Percentiles rank a stretch among this genome's conserved stretches.
phyloP scores from a whole-genome alignment of 23 red algal species.

The Pyropia yezoensis region DNA sequence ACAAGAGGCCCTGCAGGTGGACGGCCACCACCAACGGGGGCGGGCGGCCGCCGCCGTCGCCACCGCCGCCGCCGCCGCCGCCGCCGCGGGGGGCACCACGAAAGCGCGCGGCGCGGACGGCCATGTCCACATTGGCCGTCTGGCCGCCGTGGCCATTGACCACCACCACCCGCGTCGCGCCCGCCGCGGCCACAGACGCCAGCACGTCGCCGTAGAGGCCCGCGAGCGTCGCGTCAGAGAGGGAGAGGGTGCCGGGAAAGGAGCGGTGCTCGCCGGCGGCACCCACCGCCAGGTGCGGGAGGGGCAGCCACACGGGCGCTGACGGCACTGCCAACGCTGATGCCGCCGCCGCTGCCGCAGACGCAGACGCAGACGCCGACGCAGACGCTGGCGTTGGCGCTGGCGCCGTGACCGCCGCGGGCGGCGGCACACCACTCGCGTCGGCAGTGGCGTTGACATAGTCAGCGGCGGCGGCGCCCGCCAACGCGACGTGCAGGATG shows the following conservation, averaged over 20 bases:
- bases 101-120: slow-evolving; percentile 22
- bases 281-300: slow-evolving; percentile 27
- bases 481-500: slow-evolving; percentile 2
- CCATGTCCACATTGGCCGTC: slow-evolving; percentile 38
- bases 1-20: slow-evolving; percentile 39
- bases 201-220: slow-evolving; percentile 19
- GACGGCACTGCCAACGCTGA: background rate
- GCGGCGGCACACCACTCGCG: too few species aligned
- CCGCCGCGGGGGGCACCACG: too few species aligned
- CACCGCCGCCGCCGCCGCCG: too few species aligned
- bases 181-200: slow-evolving; percentile 6
- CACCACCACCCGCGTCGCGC: slow-evolving; percentile 15
- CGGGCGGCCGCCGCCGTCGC: background rate
- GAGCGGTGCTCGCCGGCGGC: slow-evolving; percentile 33
- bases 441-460: background rate
- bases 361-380: too few species aligned
- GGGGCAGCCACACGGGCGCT: background rate
- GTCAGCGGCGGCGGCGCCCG: background rate
- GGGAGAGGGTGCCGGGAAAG: slow-evolving; percentile 39
- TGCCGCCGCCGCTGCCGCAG: background rate
- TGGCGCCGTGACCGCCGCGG: too few species aligned
- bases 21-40: slow-evolving; percentile 18
- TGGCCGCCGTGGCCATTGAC: slow-evolving; percentile 57
- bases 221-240: slow-evolving; percentile 19
- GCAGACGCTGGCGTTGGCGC: too few species aligned